Conservation (phyloP, 352 stramenopile genomes). For the Hyaloperonospora brassicae region DNA sequence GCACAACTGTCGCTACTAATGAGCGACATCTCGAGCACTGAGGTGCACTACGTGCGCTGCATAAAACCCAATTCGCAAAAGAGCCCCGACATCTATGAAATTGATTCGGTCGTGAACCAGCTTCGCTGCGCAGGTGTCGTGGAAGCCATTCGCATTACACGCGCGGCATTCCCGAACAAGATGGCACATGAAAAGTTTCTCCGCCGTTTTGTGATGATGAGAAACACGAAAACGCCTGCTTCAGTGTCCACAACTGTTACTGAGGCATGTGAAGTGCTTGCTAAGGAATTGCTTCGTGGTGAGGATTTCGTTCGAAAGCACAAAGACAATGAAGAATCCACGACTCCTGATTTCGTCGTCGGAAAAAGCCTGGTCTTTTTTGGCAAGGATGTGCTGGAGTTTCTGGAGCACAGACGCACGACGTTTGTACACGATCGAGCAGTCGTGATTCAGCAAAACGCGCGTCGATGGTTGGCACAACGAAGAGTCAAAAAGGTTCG, state of each 20-base stretch:
- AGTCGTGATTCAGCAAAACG: conserved; percentile 50
- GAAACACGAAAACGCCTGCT: conserved; percentile 24
- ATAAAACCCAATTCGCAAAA: conserved; percentile 89
- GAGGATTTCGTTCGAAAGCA: conserved; percentile 35
- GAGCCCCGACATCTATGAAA: conserved; percentile 75
- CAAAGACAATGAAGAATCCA: conserved; percentile 26
- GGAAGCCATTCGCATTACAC: conserved; percentile 87
- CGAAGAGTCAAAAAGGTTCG: conserved; percentile 43
- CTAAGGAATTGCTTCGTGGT: conserved; percentile 33
- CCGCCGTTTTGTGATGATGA: conserved; percentile 73
- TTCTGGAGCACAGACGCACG: conserved; percentile 72
- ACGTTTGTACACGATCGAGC: conserved; percentile 65
- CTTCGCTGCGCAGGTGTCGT: conserved; percentile 85
- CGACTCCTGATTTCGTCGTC: conserved; percentile 56
- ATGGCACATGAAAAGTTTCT: conserved; percentile 89
- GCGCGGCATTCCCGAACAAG: conserved; percentile 89
- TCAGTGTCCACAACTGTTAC: conserved; percentile 40
- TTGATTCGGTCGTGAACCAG: conserved; percentile 77
- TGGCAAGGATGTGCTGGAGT: conserved; percentile 88
- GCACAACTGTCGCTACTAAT: conserved; percentile 79
- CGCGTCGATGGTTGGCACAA: conserved; percentile 44
- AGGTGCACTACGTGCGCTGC: conserved; percentile 86
- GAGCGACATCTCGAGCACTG: conserved; percentile 77
- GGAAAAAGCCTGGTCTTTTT: conserved; percentile 92
- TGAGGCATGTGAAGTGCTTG: conserved; percentile 58